Conservation (phyloP, 2,329 filamentous ascomycete genomes). For the Mycosphaerella arachidis region DNA sequence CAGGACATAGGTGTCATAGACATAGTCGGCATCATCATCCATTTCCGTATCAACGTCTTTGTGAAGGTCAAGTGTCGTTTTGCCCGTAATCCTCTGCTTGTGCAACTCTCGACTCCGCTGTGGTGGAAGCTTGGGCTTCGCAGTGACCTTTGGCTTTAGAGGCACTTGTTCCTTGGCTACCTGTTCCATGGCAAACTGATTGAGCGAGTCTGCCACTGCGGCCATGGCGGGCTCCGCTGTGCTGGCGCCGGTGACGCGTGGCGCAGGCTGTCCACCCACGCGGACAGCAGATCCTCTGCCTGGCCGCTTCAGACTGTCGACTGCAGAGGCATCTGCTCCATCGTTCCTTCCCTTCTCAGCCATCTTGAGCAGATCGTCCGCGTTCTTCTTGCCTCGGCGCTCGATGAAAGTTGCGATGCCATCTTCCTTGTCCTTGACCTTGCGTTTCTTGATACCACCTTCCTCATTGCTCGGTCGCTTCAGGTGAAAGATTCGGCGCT, state of each 20-base stretch:
- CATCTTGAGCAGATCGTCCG: conserved; percentile 8
- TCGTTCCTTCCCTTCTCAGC: conserved; percentile 7
- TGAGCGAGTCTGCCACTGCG: conserved; percentile 25
- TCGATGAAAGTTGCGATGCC: conserved; percentile 29
- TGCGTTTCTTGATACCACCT: conserved; percentile 10
- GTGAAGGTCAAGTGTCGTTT: neutral
- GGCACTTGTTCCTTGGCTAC: conserved; percentile 11
- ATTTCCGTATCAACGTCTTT: conserved; percentile 33
- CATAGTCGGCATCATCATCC: conserved; percentile 52
- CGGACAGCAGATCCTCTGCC: conserved; percentile 20
- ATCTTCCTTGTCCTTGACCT: conserved; percentile 14
- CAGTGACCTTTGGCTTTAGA: conserved; percentile 20
- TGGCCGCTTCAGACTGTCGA: conserved; percentile 20
- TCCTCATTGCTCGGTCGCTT: conserved; percentile 18
- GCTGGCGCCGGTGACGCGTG: neutral
- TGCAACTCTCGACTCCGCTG: conserved; percentile 27
- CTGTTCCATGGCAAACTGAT: conserved; percentile 28
- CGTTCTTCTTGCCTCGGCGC: conserved; percentile 14
- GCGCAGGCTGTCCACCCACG: neutral
- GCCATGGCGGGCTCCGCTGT: conserved; percentile 10
- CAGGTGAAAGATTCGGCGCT: conserved; percentile 22
- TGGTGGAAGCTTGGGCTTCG: conserved; percentile 26
- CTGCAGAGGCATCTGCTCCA: neutral
- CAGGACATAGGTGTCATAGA: conserved; percentile 60
- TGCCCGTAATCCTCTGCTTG: conserved; percentile 14